Base-by-base conservation (phyloP, 2,329 filamentous ascomycete species). In the Ophiostoma sp. region DNA sequence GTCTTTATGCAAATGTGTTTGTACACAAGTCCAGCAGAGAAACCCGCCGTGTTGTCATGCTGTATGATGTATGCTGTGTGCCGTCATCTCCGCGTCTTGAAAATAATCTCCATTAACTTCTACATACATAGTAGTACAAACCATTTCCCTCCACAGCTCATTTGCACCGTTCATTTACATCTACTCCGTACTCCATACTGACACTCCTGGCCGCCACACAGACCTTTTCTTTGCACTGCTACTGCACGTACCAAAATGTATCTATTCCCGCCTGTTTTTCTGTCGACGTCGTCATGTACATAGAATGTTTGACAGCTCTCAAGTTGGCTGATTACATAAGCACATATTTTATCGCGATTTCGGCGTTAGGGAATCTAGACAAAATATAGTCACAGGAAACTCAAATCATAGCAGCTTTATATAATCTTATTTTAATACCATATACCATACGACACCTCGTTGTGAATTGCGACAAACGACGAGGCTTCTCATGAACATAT, bases 191-290 rank as follows among this genome's bases (percentile, higher is more conserved):
- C 52, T 13, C 27, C n/a, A 17, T 57, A 13, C 23, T 57, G 20
- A 11, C n/a, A 54, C n/a, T 23, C 52, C 5, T 27, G 52, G 23
- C n/a, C 52, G 27, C 27, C 57, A 62, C 57, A 62, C 57, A 62
- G 57, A 62, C 57, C 57, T 62, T 57, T 27, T 15, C 11, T 54
- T 27, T 62, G 57, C 27, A 3, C 23, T 62, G 57, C 57, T 62
- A n/a, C 57, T 62, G 57, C 27, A 62, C 27, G 57, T 62, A 62
- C 57, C 27, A 62, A 62, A 62, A 15, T 31, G 57, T 62, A 62
- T 62, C 57, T 33, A 62, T 62, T 62, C 57, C 57, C 57, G 57
- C 57, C 57, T 62, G 57, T 33, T n/a, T 13, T 20, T 33, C 44
- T 48, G 44, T 48, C 44, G 44, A 17, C 44, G 17, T 48, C 44